Evolutionary conservation across 139 green algal species (phyloP).

Genomic region (Tetraselmis chui): DNA sequence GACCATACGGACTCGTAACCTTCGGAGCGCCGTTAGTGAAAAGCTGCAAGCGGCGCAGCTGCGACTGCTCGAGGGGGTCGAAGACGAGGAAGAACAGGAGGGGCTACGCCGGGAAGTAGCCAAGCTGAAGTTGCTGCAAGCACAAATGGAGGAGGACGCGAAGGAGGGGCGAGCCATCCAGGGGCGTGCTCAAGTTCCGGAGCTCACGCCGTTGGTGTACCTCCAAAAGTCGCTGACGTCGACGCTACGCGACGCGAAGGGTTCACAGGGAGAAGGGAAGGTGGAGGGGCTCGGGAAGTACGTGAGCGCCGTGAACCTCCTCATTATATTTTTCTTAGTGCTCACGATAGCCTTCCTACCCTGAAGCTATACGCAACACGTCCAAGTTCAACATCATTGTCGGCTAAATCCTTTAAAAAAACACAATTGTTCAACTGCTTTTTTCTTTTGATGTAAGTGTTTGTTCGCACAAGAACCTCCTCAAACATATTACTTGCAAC

Average conservation of each 20-base stretch:
- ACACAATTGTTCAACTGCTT: too few species aligned
- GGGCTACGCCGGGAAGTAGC: background rate
- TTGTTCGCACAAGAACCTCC: too few species aligned
- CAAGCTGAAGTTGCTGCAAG: background rate
- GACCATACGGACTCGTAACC: background rate
- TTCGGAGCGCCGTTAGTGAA: background rate
- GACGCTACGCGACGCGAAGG: background rate
- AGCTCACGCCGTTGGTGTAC: background rate
- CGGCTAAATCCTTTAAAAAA: too few species aligned
- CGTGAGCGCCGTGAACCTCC: background rate
- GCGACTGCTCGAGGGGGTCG: background rate
- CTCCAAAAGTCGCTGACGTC: background rate
- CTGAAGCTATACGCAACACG: too few species aligned
- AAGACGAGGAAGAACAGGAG: background rate
- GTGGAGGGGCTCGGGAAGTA: background rate
- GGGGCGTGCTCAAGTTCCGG: background rate
- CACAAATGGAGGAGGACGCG: background rate
- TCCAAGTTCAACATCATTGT: too few species aligned
- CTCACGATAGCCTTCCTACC: background rate
- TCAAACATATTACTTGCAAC: too few species aligned
- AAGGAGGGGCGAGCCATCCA: background rate
- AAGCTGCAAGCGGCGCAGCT: background rate
- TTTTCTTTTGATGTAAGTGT: too few species aligned
- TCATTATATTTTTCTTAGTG: background rate
- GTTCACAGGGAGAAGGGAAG: too few species aligned